Evolutionary conservation across 805 yeast genomes (phyloP).

Genomic region (Dipodascus geniculatus): DNA sequence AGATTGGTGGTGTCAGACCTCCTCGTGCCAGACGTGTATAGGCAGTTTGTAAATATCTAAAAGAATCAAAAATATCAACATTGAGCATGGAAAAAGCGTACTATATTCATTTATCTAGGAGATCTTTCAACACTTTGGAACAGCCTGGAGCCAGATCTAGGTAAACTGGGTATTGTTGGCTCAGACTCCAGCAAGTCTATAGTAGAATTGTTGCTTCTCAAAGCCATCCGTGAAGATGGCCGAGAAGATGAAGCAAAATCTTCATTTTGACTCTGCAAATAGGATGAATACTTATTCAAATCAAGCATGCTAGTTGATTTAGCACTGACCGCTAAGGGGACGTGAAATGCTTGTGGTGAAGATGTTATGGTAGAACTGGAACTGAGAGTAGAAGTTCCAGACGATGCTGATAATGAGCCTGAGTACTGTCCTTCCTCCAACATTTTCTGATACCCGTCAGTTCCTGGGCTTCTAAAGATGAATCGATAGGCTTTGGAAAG

Average conservation of each 20-base stretch:
- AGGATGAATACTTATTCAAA: not conserved
- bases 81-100: not conserved
- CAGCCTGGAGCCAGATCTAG: not conserved
- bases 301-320: slow-evolving; percentile 1
- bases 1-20: slow-evolving; percentile 86
- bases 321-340: not conserved
- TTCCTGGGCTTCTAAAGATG: not conserved
- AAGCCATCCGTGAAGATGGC: not conserved
- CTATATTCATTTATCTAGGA: not conserved
- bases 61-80: not conserved
- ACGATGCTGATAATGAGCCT: not conserved
- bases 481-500: not conserved
- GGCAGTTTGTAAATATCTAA: not conserved
- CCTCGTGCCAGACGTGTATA: slow-evolving; percentile 53
- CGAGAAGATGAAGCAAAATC: not conserved
- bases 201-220: not conserved
- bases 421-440: not conserved
- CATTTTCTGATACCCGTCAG: not conserved
- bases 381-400: not conserved
- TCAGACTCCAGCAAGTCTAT: not conserved
- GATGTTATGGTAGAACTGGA: not conserved
- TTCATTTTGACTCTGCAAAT: not conserved
- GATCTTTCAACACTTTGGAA: not conserved
- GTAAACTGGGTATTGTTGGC: not conserved
- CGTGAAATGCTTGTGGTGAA: not conserved